phyloP scores from a whole-genome alignment of 148 eudicot genomes.

The Camellia sinensis region DNA sequence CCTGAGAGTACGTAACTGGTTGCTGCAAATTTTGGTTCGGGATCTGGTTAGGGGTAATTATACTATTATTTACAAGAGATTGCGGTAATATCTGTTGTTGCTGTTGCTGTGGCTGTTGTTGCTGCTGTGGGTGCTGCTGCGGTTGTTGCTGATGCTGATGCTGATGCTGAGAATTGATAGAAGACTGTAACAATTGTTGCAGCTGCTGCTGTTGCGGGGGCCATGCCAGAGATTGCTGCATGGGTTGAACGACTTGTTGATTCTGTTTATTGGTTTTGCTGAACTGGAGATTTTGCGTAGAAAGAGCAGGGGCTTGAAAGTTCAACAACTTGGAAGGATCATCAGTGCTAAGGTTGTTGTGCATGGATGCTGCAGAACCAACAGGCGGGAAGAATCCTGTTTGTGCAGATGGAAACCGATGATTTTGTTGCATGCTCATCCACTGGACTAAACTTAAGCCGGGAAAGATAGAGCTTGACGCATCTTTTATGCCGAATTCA shows the following conservation, averaged over 20 bases:
- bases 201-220: constrained; percentile 71
- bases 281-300: constrained; percentile 51
- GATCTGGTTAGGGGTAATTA: constrained; percentile 46
- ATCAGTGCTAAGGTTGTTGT: constrained; percentile 46
- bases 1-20: constrained; percentile 39
- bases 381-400: constrained; percentile 54
- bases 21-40: constrained; percentile 52
- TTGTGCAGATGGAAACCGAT: constrained; percentile 60
- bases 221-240: constrained; percentile 53
- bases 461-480: constrained; percentile 76
- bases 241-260: constrained; percentile 54
- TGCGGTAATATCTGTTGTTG: constrained; percentile 46
- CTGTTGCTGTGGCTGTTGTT: constrained; percentile 29
- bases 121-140: constrained; percentile 27
- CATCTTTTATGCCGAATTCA: constrained; percentile 76
- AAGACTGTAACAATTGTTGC: too few relatives aligned
- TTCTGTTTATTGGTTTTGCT: constrained; percentile 58
- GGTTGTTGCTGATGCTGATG: constrained; percentile 36
- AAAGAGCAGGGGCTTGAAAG: constrained; percentile 67
- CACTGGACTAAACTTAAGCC: constrained; percentile 92
- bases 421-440: constrained; percentile 98
- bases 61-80: constrained; percentile 38
- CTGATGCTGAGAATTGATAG: constrained; percentile 26
- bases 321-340: constrained; percentile 81
- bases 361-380: constrained; percentile 44